A percentile compares a stretch with the other conserved stretches of the same genome.
These are phyloP conservation scores for Garcia nutans DNA, from an alignment of 345 rosid species.

Conservation along the genomic window DNA sequence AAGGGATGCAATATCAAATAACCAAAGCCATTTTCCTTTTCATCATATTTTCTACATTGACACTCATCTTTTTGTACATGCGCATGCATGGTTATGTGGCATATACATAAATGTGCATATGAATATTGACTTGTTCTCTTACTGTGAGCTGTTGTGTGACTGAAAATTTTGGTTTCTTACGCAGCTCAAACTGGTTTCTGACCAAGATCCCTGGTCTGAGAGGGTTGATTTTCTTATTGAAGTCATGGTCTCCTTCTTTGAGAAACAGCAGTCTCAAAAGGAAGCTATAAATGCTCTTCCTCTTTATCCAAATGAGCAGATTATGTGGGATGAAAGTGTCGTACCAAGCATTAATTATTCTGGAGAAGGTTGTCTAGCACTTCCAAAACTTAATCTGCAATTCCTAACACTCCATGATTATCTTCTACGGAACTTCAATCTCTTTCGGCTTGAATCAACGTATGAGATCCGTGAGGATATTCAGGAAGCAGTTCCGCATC, in stretches of 20 bases:
- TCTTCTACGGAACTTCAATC: slow-evolving; percentile 92
- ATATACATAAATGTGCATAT: neutral
- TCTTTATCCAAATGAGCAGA: slow-evolving; percentile 96
- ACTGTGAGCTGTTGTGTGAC: neutral
- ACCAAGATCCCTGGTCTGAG: slow-evolving; percentile 82
- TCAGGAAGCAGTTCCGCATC: slow-evolving; percentile 97
- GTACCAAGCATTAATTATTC: slow-evolving; percentile 98
- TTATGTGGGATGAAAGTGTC: slow-evolving; percentile 99
- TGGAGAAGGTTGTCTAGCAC: slow-evolving; percentile 99
- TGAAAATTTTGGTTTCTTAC: slow-evolving; percentile 13
- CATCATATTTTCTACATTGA: neutral
- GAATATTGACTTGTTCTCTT: neutral
- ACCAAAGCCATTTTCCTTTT: neutral
- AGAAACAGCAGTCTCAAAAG: slow-evolving; percentile 90
- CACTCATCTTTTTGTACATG: neutral
- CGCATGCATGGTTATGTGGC: neutral
- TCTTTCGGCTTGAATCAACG: slow-evolving; percentile 95
- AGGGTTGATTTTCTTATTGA: slow-evolving; percentile 85
- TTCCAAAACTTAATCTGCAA: slow-evolving; percentile 96
- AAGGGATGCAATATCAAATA: too few species aligned
- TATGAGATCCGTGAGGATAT: slow-evolving; percentile 99
- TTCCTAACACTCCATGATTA: slow-evolving; percentile 96
- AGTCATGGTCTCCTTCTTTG: slow-evolving; percentile 91
- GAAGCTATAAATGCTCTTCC: slow-evolving; percentile 99
- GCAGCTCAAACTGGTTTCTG: slow-evolving; percentile 88